These are phyloP conservation scores for Hypoxylon subgilvum DNA, from an alignment of 495 filamentous ascomycete genomes.

Conservation along the genomic window DNA sequence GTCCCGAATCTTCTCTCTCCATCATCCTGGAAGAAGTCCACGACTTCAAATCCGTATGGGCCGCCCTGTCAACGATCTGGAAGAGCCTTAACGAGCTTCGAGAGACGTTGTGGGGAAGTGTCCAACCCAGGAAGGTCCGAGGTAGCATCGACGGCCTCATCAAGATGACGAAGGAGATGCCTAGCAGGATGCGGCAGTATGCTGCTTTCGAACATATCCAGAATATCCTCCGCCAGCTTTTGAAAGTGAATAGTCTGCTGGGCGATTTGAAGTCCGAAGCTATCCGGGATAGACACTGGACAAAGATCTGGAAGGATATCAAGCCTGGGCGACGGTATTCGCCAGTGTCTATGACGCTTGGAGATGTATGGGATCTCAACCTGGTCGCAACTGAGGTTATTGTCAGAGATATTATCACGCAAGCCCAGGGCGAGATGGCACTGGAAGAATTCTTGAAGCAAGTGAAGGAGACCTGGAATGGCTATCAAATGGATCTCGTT, in stretches of 20 bases:
- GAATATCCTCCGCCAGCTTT: slow-evolving; percentile 79
- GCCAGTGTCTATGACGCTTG: slow-evolving; percentile 88
- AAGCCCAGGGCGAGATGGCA: slow-evolving; percentile 98
- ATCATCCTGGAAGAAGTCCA: slow-evolving; percentile 93
- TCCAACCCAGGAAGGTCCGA: slow-evolving; percentile 89
- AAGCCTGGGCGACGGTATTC: slow-evolving; percentile 91
- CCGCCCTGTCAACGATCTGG: slow-evolving; percentile 93
- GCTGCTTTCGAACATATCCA: slow-evolving; percentile 98
- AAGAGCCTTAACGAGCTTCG: slow-evolving; percentile 92
- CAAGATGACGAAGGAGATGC: slow-evolving; percentile 99
- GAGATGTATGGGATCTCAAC: slow-evolving; percentile 97
- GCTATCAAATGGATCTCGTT: slow-evolving; percentile 90
- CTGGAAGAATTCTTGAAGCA: slow-evolving; percentile 97
- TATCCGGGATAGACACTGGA: slow-evolving; percentile 94
- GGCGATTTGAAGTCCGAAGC: slow-evolving; percentile 96
- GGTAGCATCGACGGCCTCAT: slow-evolving; percentile 86
- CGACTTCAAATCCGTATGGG: slow-evolving; percentile 98
- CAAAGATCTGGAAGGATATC: slow-evolving; percentile 92
- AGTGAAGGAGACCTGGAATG: slow-evolving; percentile 95
- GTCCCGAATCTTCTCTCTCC: slow-evolving; percentile 74
- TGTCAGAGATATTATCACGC: slow-evolving; percentile 88
- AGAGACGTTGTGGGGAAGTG: slow-evolving; percentile 88
- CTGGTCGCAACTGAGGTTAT: slow-evolving; percentile 82
- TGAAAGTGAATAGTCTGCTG: slow-evolving; percentile 88
- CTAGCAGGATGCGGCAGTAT: slow-evolving; percentile 97